Percentiles rank a stretch among this genome's conserved stretches.
Conservation (phyloP, 768 basidiomycete genomes). For the Suillus bovinus region DNA sequence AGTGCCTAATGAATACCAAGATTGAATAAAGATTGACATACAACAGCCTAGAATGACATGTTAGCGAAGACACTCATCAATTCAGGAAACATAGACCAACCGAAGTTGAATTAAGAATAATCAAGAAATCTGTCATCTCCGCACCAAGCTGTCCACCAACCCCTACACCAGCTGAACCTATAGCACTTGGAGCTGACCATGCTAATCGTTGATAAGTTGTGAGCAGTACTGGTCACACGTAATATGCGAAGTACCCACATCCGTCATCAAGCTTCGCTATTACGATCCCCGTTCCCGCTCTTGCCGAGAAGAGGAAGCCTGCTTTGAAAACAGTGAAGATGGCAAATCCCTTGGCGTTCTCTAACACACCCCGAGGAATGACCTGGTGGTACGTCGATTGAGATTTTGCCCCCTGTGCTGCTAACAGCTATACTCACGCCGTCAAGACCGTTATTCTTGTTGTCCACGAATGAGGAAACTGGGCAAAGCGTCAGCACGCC, state of each 20-base stretch:
- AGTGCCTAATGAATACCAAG: constrained; percentile 4
- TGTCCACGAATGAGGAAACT: constrained; percentile 88
- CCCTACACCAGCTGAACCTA: constrained; percentile 90
- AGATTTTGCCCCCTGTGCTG: background rate
- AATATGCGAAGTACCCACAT: constrained; percentile 48
- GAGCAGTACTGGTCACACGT: constrained; percentile 1
- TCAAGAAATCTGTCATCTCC: constrained; percentile 88
- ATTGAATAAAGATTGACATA: constrained; percentile 36
- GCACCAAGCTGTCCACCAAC: constrained; percentile 83
- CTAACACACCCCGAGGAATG: constrained; percentile 54
- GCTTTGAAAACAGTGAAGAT: constrained; percentile 87
- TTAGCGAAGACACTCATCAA: constrained; percentile 3
- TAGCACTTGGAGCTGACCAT: constrained; percentile 95
- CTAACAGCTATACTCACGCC: constrained; percentile 45
- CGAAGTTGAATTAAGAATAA: constrained; percentile 82
- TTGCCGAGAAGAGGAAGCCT: constrained; percentile 66
- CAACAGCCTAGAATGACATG: constrained; percentile 52
- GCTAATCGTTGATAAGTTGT: constrained; percentile 39
- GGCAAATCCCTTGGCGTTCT: constrained; percentile 76
- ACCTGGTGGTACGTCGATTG: constrained; percentile 39
- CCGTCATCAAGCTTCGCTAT: constrained; percentile 84
- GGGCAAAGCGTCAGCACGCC: constrained; percentile 12
- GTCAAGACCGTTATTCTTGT: constrained; percentile 80
- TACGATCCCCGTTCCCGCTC: constrained; percentile 84
- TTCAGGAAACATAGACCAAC: constrained; percentile 36